Conservation (phyloP, 2,329 filamentous ascomycete species). For the Monosporascus sp. region DNA sequence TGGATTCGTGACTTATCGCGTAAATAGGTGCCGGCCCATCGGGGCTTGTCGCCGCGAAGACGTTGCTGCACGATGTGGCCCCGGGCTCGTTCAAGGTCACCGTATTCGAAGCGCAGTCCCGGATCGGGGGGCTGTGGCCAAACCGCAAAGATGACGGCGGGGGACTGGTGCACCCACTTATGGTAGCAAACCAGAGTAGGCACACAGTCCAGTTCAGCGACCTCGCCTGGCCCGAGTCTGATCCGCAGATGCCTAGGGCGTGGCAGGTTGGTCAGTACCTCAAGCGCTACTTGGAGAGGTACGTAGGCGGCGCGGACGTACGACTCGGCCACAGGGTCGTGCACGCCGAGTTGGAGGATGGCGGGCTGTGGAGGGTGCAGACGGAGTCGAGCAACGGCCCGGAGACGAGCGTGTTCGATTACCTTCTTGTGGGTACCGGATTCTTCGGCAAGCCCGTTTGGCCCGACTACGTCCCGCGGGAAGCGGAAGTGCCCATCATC, state of each 20-base stretch:
- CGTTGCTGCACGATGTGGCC: conserved; percentile 56
- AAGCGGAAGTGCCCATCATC: conserved; percentile 43
- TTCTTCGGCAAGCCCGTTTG: conserved; percentile 64
- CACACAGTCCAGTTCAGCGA: conserved; percentile 72
- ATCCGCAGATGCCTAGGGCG: conserved; percentile 65
- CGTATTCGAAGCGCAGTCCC: conserved; percentile 60
- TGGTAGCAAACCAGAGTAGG: conserved; percentile 68
- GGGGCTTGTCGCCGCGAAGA: conserved; percentile 67
- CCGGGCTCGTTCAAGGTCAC: conserved; percentile 57
- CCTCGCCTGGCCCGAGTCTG: conserved; percentile 58
- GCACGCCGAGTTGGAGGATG: conserved; percentile 28
- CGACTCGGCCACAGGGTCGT: conserved; percentile 44
- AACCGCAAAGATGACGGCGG: conserved; percentile 39
- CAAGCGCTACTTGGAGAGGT: conserved; percentile 55
- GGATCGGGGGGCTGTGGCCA: conserved; percentile 77
- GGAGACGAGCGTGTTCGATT: conserved; percentile 56
- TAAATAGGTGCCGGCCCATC: conserved; percentile 60
- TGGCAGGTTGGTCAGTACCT: conserved; percentile 74
- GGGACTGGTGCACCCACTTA: conserved; percentile 58
- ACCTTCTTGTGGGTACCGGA: conserved; percentile 66
- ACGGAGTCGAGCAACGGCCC: conserved; percentile 28
- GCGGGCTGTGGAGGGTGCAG: conserved; percentile 36
- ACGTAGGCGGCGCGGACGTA: conserved; percentile 38
- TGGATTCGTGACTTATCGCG: conserved; percentile 1
- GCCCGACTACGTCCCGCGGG: conserved; percentile 36